These are phyloP conservation scores for Melampsora americana DNA, from an alignment of 1,284 basidiomycete species.

Conservation along the genomic window DNA sequence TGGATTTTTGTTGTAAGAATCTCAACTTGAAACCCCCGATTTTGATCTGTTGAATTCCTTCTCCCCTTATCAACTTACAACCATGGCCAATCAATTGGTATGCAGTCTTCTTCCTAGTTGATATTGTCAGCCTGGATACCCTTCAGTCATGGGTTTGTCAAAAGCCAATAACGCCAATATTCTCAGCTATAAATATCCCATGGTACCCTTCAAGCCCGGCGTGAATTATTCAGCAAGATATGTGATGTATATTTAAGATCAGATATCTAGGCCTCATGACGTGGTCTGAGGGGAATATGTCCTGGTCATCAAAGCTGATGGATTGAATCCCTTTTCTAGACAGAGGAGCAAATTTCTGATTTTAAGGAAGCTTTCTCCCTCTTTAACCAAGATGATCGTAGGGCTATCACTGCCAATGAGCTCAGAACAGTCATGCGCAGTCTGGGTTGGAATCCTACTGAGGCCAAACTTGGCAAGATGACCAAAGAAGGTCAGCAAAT, in stretches of 20 bases:
- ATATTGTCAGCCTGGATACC: not conserved
- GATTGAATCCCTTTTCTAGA: constrained; percentile 55
- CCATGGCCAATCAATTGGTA: constrained; percentile 1
- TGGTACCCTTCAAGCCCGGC: too few species aligned
- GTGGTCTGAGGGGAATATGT: too few species aligned
- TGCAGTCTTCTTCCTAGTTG: not conserved
- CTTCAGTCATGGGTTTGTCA: not conserved
- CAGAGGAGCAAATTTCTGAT: constrained; percentile 66
- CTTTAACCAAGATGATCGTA: constrained; percentile 91
- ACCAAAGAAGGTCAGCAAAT: constrained; percentile 71
- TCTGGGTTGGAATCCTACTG: constrained; percentile 91
- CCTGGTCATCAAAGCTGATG: too few species aligned
- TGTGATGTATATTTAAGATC: too few species aligned
- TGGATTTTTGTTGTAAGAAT: too few species aligned
- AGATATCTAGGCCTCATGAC: too few species aligned
- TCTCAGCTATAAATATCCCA: too few species aligned
- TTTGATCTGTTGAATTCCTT: too few species aligned
- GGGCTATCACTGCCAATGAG: constrained; percentile 92
- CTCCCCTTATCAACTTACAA: too few species aligned
- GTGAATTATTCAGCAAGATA: too few species aligned
- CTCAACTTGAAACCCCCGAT: too few species aligned
- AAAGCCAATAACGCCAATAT: not conserved
- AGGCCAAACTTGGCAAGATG: constrained; percentile 93
- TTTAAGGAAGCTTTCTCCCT: constrained; percentile 87
- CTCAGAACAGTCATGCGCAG: constrained; percentile 96